A percentile compares a stretch with the other conserved stretches of the same genome.
These are phyloP conservation scores for Russula sp. DNA, from an alignment of 768 basidiomycete species.

Conservation along the genomic window DNA sequence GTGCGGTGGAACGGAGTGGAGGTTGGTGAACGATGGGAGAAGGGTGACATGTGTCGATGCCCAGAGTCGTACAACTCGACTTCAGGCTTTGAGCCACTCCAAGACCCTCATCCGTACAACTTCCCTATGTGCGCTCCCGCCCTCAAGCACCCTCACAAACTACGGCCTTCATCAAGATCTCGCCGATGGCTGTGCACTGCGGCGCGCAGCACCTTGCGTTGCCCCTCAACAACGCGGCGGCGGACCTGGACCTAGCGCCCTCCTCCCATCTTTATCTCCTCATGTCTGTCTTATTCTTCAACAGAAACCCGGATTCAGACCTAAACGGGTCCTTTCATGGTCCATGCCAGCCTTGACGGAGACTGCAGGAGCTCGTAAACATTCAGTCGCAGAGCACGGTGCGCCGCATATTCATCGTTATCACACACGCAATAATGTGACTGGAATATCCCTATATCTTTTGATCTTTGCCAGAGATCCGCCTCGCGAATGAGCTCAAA, in stretches of 20 bases:
- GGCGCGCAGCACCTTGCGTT: conserved; percentile 48
- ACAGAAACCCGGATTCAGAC: conserved; percentile 22
- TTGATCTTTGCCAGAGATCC: conserved; percentile 40
- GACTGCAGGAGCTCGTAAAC: conserved; percentile 45
- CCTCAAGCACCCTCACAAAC: conserved; percentile 31
- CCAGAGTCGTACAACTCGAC: too few species aligned
- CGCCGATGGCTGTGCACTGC: conserved; percentile 54
- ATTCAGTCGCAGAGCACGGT: conserved; percentile 56
- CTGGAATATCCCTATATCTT: background rate
- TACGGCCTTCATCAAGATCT: conserved; percentile 38
- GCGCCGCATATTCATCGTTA: conserved; percentile 31
- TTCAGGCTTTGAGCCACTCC: conserved; percentile 36
- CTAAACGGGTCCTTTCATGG: conserved; percentile 57
- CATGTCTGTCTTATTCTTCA: background rate
- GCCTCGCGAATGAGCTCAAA: conserved; percentile 50
- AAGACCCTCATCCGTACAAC: conserved; percentile 53
- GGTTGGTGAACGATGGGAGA: too few species aligned
- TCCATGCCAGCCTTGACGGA: conserved; percentile 50
- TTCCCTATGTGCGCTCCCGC: conserved; percentile 52
- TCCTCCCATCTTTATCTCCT: background rate
- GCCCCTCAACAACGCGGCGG: conserved; percentile 23
- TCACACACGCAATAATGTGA: background rate
- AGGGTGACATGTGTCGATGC: too few species aligned
- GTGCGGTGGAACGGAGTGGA: too few species aligned
- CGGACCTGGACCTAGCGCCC: background rate